These are phyloP conservation scores for Fusarium zealandicum DNA, from an alignment of 2,329 filamentous ascomycete genomes.

Conservation along the genomic window DNA sequence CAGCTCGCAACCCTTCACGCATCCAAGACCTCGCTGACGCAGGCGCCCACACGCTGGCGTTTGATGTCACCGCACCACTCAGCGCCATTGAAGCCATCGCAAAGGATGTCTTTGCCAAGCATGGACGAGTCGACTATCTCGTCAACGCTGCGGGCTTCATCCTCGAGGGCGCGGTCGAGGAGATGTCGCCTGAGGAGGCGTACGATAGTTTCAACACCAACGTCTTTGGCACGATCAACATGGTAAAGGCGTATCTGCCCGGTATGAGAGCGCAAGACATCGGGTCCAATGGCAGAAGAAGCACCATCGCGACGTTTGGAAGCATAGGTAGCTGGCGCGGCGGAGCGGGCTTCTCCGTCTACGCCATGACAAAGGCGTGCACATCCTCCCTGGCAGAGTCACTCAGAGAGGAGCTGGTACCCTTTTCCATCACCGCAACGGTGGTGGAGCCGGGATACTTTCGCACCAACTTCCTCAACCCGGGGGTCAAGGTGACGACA, in stretches of 20 bases:
- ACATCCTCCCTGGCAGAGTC: conserved; percentile 54
- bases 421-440: conserved; percentile 53
- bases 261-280: conserved; percentile 51
- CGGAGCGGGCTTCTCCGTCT: conserved; percentile 49
- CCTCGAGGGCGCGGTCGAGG: conserved; percentile 53
- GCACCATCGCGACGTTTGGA: conserved; percentile 53
- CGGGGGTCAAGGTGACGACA: conserved; percentile 38
- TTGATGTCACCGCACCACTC: conserved; percentile 56
- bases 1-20: conserved; percentile 51
- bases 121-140: conserved; percentile 55
- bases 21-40: conserved; percentile 51
- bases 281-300: conserved; percentile 37
- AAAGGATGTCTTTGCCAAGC: conserved; percentile 41
- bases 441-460: conserved; percentile 62
- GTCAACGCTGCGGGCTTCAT: conserved; percentile 58
- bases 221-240: conserved; percentile 59
- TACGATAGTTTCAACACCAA: conserved; percentile 58
- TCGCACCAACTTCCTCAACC: conserved; percentile 57
- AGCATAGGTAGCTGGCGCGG: conserved; percentile 55
- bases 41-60: conserved; percentile 52
- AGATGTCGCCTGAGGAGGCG: conserved; percentile 48
- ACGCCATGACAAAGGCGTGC: conserved; percentile 56
- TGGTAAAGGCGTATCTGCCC: conserved; percentile 56
- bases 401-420: conserved; percentile 52
- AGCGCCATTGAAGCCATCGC: conserved; percentile 47